Evolutionary conservation across 2,329 filamentous ascomycete species (phyloP).

Genomic region (Hypoxylon sp.): DNA sequence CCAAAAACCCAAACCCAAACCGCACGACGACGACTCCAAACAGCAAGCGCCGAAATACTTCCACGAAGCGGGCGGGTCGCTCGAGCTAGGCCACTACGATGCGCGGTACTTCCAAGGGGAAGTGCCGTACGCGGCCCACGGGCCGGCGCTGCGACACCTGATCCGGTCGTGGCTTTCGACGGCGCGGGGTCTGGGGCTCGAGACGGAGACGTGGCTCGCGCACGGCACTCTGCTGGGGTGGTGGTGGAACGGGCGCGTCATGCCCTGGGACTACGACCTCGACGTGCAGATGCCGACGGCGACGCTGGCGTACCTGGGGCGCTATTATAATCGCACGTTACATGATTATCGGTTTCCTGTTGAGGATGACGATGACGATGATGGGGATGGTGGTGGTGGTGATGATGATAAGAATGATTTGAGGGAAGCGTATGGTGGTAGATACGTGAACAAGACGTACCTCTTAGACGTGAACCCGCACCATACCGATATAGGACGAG

Average conservation of each 20-base stretch:
- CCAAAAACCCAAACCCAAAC: background rate
- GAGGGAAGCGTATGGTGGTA: conserved; percentile 4
- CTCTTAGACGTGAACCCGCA: conserved; percentile 84
- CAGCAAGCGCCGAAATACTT: conserved; percentile 69
- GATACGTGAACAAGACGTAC: conserved; percentile 65
- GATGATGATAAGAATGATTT: conserved; percentile 44
- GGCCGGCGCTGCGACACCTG: conserved; percentile 76
- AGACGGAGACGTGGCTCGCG: conserved; percentile 90
- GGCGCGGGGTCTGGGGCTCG: conserved; percentile 74
- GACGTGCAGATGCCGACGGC: conserved; percentile 82
- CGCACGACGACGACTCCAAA: background rate
- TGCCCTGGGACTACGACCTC: conserved; percentile 89
- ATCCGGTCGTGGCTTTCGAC: conserved; percentile 80
- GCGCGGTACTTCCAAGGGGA: conserved; percentile 74
- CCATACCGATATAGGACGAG: conserved; percentile 71
- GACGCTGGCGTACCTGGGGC: conserved; percentile 76
- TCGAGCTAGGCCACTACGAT: conserved; percentile 81
- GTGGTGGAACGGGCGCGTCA: conserved; percentile 87
- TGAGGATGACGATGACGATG: conserved; percentile 58
- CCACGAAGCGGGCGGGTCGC: conserved; percentile 72
- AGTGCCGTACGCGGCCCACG: conserved; percentile 77
- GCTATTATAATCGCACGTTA: conserved; percentile 77
- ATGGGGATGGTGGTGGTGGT: conserved; percentile 54
- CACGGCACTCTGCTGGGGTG: conserved; percentile 88
- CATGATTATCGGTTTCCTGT: conserved; percentile 68